Percentiles rank a stretch among this genome's conserved stretches.
Evolutionary conservation across 495 filamentous ascomycete species (phyloP).

Genomic region (Friedmanniomyces simplex): DNA sequence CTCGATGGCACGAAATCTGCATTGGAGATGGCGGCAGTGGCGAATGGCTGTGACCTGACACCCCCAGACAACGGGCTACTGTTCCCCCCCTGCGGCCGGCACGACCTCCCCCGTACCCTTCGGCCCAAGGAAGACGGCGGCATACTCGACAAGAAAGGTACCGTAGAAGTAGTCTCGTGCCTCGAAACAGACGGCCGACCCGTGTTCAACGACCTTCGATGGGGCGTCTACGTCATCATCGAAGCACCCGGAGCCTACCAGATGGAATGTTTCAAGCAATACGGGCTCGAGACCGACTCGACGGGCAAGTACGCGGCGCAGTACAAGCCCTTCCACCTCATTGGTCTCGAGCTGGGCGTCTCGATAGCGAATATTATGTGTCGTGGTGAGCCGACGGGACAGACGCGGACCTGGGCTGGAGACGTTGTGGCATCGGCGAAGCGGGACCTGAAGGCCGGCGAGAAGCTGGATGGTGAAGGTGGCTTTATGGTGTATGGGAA

Average conservation of each 20-base stretch:
- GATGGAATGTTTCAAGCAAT: slow-evolving; percentile 24
- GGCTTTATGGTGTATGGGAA: slow-evolving; percentile 25
- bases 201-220: slow-evolving; percentile 20
- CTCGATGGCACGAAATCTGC: slow-evolving; percentile 24
- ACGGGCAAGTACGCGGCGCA: slow-evolving; percentile 23
- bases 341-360: slow-evolving; percentile 23
- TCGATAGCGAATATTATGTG: slow-evolving; percentile 23
- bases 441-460: slow-evolving; percentile 21
- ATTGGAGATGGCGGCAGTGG: slow-evolving; percentile 23
- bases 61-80: slow-evolving; percentile 18
- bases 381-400: slow-evolving; percentile 23
- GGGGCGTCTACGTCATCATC: slow-evolving; percentile 22
- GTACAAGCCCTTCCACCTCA: slow-evolving; percentile 25
- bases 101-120: slow-evolving; percentile 17
- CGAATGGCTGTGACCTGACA: slow-evolving; percentile 20
- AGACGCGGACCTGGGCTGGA: slow-evolving; percentile 21
- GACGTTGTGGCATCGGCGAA: slow-evolving; percentile 24
- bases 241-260: slow-evolving; percentile 23
- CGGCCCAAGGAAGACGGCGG: slow-evolving; percentile 19
- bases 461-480: slow-evolving; percentile 23
- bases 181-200: slow-evolving; percentile 19
- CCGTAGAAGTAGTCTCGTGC: slow-evolving; percentile 22
- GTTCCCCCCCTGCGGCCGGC: slow-evolving; percentile 20
- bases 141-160: slow-evolving; percentile 22
- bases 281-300: slow-evolving; percentile 19